Base-by-base conservation (phyloP, 2,329 filamentous ascomycete genomes). In the Apiospora marii region DNA sequence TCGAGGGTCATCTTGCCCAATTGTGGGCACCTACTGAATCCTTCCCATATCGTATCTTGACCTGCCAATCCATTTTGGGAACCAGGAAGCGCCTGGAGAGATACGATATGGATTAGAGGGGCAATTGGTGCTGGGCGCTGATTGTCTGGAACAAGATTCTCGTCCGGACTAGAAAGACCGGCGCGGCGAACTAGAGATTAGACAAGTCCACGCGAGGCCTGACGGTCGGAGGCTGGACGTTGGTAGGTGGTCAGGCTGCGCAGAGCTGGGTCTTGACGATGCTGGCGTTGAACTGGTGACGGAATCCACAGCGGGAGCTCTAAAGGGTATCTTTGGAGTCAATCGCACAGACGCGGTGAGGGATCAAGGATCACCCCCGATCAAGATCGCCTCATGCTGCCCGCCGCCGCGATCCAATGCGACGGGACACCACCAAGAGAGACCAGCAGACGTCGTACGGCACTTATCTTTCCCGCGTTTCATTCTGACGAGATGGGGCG, bases 321-420 rank as follows among this genome's bases (percentile, higher is more conserved):
- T 68, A 46, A 48, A 68, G 67, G 67, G 67, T 46, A 68, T 68
- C n/a, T 68, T 64, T 64, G 41, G 67, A 68, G 67, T 48, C 44
- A 68, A 68, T 68, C 43, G 67, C 67, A 68, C 67, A 68, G 67
- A 68, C 67, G 43, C 67, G 41, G 67, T 68, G 67, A 46, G 67
- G 13, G 44, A 46, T 46, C 67, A 27, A 48, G 67, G 67, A 68
- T 68, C 24, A 68, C 1, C 67, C 67, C 43, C 44, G 58, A 41
- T 14, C 34, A 64, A 64, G 58, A 41, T 64, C 58, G 34, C 58
- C 22, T n/a, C 58, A 14, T 4, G 58, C 22, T 64, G 58, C 34
- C 58, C 58, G 58, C 58, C 58, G 22, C 34, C 58, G 58, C 58
- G 30, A 41, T n/a, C 34, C 58, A 64, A 64, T 41, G 34, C 22